These are phyloP conservation scores for Niveomyces coronatus DNA, from an alignment of 2,329 filamentous ascomycete genomes.

Conservation along the genomic window DNA sequence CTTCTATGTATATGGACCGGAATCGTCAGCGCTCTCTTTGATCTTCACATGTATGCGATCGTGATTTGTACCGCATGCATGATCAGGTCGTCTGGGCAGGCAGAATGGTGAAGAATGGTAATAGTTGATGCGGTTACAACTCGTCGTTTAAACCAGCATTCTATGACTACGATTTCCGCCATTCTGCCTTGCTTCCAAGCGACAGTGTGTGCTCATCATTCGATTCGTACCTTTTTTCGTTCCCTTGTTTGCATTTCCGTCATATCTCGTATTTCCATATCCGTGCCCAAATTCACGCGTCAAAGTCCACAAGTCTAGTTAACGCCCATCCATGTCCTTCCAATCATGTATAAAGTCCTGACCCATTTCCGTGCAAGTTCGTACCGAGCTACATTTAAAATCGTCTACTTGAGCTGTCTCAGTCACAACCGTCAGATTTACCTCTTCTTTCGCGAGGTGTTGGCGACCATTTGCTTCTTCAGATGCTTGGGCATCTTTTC, in stretches of 20 bases:
- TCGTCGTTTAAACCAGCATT: constrained; percentile 18
- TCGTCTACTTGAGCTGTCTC: no score
- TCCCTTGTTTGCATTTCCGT: not conserved
- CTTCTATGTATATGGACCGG: not conserved
- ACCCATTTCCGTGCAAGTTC: no score
- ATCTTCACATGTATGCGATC: constrained; percentile 31
- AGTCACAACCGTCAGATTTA: no score
- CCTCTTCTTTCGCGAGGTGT: constrained; percentile 53
- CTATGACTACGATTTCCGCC: constrained; percentile 10
- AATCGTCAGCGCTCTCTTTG: constrained; percentile 52
- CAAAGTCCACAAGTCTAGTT: no score
- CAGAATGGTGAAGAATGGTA: no score
- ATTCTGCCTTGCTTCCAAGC: constrained; percentile 12
- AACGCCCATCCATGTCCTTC: no score
- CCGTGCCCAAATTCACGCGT: no score
- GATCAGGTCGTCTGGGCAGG: constrained; percentile 31
- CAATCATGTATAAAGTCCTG: no score
- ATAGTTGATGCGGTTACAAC: constrained; percentile 28
- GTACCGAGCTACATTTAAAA: no score
- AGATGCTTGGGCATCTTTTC: constrained; percentile 94
- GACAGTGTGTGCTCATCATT: constrained; percentile 36
- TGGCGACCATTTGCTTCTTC: constrained; percentile 76
- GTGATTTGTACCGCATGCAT: constrained; percentile 7
- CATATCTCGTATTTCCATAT: no score
- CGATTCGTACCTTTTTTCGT: constrained; percentile 33